Percentiles rank a stretch among this genome's conserved stretches.
Evolutionary conservation across 2,329 filamentous ascomycete species (phyloP).

Genomic region (Calcarisporium arbuscula): DNA sequence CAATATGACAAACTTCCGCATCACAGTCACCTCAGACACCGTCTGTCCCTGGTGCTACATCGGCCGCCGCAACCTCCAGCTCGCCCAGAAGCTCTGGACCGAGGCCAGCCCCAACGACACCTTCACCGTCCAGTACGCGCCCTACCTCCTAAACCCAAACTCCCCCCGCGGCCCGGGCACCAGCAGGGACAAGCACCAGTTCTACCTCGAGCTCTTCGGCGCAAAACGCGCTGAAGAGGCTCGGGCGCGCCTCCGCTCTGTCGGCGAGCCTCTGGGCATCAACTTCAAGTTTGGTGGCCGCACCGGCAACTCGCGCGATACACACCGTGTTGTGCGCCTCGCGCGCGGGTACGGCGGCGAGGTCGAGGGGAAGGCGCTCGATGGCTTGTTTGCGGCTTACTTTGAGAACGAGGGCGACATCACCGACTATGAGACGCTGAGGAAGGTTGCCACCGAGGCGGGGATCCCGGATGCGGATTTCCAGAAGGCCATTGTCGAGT

Average conservation of each 20-base stretch:
- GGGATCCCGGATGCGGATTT: conserved; percentile 41
- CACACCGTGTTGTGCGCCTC: conserved; percentile 41
- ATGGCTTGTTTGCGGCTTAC: conserved; percentile 34
- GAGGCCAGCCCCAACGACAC: conserved; percentile 50
- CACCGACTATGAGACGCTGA: conserved; percentile 31
- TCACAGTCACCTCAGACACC: conserved; percentile 44
- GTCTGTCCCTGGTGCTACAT: conserved; percentile 48
- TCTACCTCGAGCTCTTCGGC: conserved; percentile 51
- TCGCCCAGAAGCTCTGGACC: conserved; percentile 37
- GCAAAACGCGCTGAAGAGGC: conserved; percentile 44
- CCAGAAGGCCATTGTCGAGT: conserved; percentile 29
- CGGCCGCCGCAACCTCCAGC: conserved; percentile 37
- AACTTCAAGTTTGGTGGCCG: conserved; percentile 44
- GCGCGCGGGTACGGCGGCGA: conserved; percentile 42
- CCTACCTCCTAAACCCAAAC: conserved; percentile 37
- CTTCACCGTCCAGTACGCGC: conserved; percentile 40
- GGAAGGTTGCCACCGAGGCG: conserved; percentile 21
- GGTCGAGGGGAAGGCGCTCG: conserved; percentile 50
- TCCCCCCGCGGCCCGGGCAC: conserved; percentile 21
- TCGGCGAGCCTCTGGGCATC: conserved; percentile 32
- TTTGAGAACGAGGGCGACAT: conserved; percentile 39
- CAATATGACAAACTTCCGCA: conserved; percentile 52
- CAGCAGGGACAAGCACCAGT: conserved; percentile 29
- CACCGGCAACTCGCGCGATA: conserved; percentile 38
- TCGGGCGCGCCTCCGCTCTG: conserved; percentile 19